phyloP scores from a whole-genome alignment of 192 early-diverging fungal genomes.

The Coemansia sp. region DNA sequence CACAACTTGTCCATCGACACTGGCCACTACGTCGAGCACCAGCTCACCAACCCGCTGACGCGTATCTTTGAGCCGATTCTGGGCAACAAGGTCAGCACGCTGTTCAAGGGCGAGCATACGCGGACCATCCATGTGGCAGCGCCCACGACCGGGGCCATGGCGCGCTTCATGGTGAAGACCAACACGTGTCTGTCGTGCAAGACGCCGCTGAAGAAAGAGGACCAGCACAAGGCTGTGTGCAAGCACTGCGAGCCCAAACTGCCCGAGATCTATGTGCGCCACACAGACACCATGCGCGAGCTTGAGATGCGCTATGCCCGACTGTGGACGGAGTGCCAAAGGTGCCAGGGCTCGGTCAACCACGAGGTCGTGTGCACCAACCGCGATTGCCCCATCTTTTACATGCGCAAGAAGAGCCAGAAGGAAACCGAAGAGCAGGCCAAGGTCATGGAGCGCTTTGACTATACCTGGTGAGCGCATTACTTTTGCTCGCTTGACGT shows the following conservation, averaged over 20 bases:
- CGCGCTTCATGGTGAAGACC: constrained; percentile 91
- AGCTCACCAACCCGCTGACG: constrained; percentile 87
- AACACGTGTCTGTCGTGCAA: constrained; percentile 94
- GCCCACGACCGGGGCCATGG: constrained; percentile 80
- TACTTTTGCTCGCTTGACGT: not conserved
- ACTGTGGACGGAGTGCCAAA: constrained; percentile 97
- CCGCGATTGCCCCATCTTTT: constrained; percentile 97
- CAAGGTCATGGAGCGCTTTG: constrained; percentile 71
- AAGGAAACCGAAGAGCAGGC: constrained; percentile 84
- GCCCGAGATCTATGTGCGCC: constrained; percentile 76
- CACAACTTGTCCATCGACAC: constrained; percentile 98
- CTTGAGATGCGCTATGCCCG: constrained; percentile 77
- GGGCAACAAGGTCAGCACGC: constrained; percentile 76
- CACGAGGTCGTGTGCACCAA: constrained; percentile 94
- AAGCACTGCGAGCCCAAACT: constrained; percentile 66
- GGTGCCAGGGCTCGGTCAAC: constrained; percentile 91
- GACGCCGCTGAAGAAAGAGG: constrained; percentile 66
- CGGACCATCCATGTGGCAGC: constrained; percentile 83
- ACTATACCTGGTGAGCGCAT: constrained; percentile 57
- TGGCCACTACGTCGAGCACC: constrained; percentile 94
- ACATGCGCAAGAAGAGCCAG: constrained; percentile 95
- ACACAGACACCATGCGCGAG: constrained; percentile 67
- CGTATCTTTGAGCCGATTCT: constrained; percentile 97
- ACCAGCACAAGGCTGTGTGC: constrained; percentile 74
- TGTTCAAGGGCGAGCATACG: constrained; percentile 79